Percentiles rank a stretch among this genome's conserved stretches.
Conservation (phyloP, 768 basidiomycete species). For the Chalciporus pseudorubinellus region DNA sequence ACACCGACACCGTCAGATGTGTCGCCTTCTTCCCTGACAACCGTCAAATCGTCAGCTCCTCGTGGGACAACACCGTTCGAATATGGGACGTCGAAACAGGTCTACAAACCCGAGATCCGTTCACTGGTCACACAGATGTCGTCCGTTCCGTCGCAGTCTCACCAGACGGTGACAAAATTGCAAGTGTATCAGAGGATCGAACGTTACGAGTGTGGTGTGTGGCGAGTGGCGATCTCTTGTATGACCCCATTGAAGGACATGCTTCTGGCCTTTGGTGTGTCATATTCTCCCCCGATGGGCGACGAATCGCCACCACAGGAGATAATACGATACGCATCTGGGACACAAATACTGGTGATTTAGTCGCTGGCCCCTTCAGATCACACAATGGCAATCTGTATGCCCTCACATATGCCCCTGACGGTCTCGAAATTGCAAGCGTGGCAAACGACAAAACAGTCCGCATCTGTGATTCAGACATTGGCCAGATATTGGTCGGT, state of each 20-base stretch:
- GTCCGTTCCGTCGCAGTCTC: conserved; percentile 31
- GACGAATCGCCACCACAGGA: conserved; percentile 31
- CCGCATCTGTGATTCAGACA: conserved; percentile 32
- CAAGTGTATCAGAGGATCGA: conserved; percentile 29
- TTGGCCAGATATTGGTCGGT: conserved; percentile 35
- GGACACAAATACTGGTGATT: conserved; percentile 27
- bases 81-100: conserved; percentile 28
- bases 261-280: conserved; percentile 28
- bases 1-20: conserved; percentile 24
- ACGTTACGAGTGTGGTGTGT: conserved; percentile 29
- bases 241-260: conserved; percentile 29
- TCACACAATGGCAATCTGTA: conserved; percentile 33
- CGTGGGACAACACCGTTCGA: conserved; percentile 26
- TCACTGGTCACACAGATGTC: conserved; percentile 29
- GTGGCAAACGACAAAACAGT: conserved; percentile 31
- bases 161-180: conserved; percentile 25
- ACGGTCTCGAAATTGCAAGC: conserved; percentile 31
- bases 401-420: conserved; percentile 38
- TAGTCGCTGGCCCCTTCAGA: conserved; percentile 27
- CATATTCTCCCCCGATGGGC: conserved; percentile 32
- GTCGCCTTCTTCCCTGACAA: conserved; percentile 30
- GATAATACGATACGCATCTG: conserved; percentile 34
- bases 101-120: conserved; percentile 7
- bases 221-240: conserved; percentile 17
- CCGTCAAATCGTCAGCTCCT: conserved; percentile 23